Conservation (phyloP, 2,329 filamentous ascomycete species). For the Botryotinia convoluta region DNA sequence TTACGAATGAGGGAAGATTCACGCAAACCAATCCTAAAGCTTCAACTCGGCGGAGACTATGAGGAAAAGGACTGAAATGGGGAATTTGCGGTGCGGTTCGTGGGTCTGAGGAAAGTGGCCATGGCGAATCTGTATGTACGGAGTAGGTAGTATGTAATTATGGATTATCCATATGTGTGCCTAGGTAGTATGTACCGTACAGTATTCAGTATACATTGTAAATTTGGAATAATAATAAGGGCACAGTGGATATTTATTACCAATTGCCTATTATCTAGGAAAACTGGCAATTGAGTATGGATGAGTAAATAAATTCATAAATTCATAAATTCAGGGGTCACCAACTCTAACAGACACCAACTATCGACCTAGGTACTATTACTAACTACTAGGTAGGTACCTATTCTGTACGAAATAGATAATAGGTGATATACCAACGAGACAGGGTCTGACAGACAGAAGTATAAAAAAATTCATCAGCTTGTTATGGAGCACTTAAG, state of each 20-base stretch:
- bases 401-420: not conserved
- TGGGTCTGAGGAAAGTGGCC: conserved; percentile 3
- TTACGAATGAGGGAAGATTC: conserved; percentile 1
- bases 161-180: not conserved
- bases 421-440: not conserved
- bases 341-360: not conserved
- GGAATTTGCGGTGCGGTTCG: not conserved
- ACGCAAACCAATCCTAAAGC: conserved; percentile 4
- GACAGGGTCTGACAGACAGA: not conserved
- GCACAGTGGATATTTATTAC: not conserved
- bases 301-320: not conserved
- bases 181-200: not conserved
- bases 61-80: not conserved
- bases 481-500: not conserved
- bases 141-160: not conserved
- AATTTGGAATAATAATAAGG: not conserved
- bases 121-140: not conserved
- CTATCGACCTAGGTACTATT: not conserved
- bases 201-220: not conserved
- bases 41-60: not conserved
- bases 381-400: not conserved
- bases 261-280: not conserved
- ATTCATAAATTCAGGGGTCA: not conserved
- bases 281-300: not conserved
- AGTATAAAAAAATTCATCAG: not conserved